A percentile compares a stretch with the other conserved stretches of the same genome.
These are phyloP conservation scores for Albophoma yamanashiensis DNA, from an alignment of 2,329 filamentous ascomycete species.

Conservation along the genomic window DNA sequence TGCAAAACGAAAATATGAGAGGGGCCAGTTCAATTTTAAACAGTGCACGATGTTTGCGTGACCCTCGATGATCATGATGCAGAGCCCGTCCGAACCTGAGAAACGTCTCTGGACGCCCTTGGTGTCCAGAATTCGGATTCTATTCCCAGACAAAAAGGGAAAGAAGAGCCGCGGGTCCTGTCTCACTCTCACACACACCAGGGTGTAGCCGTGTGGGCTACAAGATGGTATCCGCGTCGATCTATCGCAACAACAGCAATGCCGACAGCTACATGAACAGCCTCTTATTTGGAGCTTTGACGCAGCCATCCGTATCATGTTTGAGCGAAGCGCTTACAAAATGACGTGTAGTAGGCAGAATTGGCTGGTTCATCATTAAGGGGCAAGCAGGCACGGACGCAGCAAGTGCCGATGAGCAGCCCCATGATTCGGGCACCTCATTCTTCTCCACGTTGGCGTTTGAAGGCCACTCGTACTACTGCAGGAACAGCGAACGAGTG, in stretches of 20 bases:
- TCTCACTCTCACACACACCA: background rate
- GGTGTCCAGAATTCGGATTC: background rate
- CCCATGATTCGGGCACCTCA: background rate
- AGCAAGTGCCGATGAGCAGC: background rate
- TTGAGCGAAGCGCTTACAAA: too few relatives aligned
- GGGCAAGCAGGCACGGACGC: background rate
- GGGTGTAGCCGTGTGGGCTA: background rate
- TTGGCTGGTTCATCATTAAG: background rate
- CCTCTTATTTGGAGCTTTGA: background rate
- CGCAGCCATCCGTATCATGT: too few relatives aligned
- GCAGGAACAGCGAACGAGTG: background rate
- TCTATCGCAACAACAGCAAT: background rate
- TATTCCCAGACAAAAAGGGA: background rate
- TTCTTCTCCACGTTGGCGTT: background rate
- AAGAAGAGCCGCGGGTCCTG: background rate
- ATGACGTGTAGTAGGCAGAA: too few relatives aligned
- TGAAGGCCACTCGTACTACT: background rate
- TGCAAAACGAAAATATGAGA: too few relatives aligned
- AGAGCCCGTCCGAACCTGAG: background rate
- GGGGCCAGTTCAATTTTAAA: background rate
- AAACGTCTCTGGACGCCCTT: background rate
- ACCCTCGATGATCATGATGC: background rate
- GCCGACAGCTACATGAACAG: background rate
- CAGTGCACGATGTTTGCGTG: background rate
- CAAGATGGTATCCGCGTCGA: background rate